Conservation (phyloP, 495 filamentous ascomycete species). For the Penicillium verhagenii region DNA sequence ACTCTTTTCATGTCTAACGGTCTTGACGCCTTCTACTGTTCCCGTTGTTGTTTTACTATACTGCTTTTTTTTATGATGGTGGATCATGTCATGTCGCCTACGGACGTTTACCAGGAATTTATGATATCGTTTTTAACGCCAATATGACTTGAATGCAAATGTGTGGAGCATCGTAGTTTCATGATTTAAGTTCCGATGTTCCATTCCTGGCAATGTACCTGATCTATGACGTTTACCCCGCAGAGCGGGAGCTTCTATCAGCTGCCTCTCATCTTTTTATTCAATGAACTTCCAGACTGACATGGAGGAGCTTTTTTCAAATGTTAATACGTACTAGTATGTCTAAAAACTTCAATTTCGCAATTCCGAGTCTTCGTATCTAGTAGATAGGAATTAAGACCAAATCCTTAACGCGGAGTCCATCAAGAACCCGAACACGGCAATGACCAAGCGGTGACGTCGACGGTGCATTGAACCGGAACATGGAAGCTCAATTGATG, state of each 20-base stretch:
- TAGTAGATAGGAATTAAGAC: no score
- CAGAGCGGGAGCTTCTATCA: not conserved
- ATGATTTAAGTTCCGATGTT: not conserved
- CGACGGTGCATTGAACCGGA: conserved; percentile 7
- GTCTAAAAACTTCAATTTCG: no score
- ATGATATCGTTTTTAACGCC: conserved; percentile 16
- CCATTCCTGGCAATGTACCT: not conserved
- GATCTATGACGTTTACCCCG: conserved; percentile 15
- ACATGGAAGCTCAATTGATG: not conserved
- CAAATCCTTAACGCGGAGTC: no score
- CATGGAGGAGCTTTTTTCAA: no score
- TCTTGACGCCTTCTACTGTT: conserved; percentile 9
- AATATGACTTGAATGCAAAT: conserved; percentile 24
- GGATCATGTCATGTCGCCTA: conserved; percentile 15
- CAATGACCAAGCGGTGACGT: conserved; percentile 34
- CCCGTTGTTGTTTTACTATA: conserved; percentile 30
- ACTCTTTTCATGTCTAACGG: conserved; percentile 2
- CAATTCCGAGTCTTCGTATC: no score
- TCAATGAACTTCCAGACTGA: no score
- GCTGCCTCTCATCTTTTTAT: no score
- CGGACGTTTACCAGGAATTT: conserved; percentile 10
- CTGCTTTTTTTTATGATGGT: conserved; percentile 12
- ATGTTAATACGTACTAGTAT: no score
- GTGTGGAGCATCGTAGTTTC: not conserved
- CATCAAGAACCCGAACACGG: conserved; percentile 5